Evolutionary conservation across 106 monocot genomes (phyloP).

Genomic region (Posidonia australis): DNA sequence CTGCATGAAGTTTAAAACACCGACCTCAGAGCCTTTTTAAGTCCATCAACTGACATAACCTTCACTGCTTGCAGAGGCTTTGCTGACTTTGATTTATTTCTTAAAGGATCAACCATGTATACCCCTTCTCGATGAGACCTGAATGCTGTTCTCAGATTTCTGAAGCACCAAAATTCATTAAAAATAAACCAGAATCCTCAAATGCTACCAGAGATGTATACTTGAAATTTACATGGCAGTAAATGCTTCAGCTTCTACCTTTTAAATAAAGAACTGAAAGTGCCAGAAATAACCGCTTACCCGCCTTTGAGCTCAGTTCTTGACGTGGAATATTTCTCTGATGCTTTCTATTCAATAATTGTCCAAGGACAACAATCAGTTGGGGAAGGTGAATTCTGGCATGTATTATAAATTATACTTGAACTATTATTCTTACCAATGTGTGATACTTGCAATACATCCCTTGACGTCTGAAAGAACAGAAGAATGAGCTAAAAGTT

Average conservation of each 20-base stretch:
- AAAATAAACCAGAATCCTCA: not conserved
- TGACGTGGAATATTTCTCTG: conserved; percentile 50
- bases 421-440: conserved; percentile 34
- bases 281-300: conserved; percentile 32
- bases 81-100: conserved; percentile 19
- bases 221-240: not conserved
- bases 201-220: not conserved
- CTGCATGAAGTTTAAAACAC: not conserved
- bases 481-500: not conserved
- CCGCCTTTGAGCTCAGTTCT: conserved; percentile 91
- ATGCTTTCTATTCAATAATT: conserved; percentile 35
- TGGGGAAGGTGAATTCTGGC: not conserved
- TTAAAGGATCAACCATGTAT: conserved; percentile 62
- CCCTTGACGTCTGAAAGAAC: conserved; percentile 53
- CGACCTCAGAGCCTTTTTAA: conserved; percentile 79
- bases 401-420: not conserved
- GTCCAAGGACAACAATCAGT: conserved; percentile 1
- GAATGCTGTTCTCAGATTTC: conserved; percentile 53
- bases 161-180: conserved; percentile 10
- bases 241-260: not conserved
- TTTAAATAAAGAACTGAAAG: not conserved
- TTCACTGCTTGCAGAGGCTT: conserved; percentile 43
- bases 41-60: conserved; percentile 78
- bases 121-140: conserved; percentile 54
- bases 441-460: conserved; percentile 76